Percentiles rank a stretch among this genome's conserved stretches.
Conservation (phyloP, 306 rosid genomes). For the Rubus parviflorus region DNA sequence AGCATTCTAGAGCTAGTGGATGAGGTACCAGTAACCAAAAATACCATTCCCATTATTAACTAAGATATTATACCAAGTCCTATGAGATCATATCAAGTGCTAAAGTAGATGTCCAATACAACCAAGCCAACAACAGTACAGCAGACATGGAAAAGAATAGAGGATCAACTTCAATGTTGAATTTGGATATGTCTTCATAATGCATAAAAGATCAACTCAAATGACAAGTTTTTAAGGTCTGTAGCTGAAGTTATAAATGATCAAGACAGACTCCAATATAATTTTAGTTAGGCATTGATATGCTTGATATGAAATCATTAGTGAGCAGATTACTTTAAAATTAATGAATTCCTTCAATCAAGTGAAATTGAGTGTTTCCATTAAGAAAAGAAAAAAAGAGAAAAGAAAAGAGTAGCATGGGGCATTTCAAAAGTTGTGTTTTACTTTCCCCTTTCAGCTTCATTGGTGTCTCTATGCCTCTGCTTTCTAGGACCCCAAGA, state of each 20-base stretch:
- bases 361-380: neutral
- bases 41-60: neutral
- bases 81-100: neutral
- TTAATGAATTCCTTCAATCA: neutral
- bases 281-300: neutral
- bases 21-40: neutral
- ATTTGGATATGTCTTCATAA: neutral
- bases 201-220: neutral
- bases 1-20: neutral
- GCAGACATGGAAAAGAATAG: neutral
- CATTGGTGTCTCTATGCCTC: neutral
- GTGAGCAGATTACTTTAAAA: neutral
- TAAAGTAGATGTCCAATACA: neutral
- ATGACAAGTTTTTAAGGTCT: neutral
- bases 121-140: neutral
- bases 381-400: neutral
- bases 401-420: neutral
- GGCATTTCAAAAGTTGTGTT: neutral
- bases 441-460: neutral
- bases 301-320: neutral
- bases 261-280: neutral
- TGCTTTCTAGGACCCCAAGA: neutral
- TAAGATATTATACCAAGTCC: neutral
- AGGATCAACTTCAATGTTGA: conserved; percentile 5
- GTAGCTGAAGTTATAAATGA: neutral